Percentiles rank a stretch among this genome's conserved stretches.
phyloP scores from a whole-genome alignment of 2,329 filamentous ascomycete species.

The Apiospora rasikravindrae region DNA sequence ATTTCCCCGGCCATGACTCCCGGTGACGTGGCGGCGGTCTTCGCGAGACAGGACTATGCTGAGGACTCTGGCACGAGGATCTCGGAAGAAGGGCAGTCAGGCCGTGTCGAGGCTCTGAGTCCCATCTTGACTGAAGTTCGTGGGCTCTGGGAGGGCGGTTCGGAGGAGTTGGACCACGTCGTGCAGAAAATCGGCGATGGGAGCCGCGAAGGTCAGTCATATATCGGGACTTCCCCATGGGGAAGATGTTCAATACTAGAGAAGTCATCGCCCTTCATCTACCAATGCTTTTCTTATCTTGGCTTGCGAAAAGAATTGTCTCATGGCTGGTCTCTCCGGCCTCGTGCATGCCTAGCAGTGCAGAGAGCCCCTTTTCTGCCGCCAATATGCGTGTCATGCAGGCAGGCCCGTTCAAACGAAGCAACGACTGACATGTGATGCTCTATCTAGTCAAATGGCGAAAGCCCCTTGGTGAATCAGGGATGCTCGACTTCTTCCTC shows the following conservation, averaged over 20 bases:
- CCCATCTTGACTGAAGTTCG: constrained; percentile 46
- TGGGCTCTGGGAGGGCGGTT: constrained; percentile 47
- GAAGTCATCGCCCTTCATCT: neutral
- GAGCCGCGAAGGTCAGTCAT: constrained; percentile 57
- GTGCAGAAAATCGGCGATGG: constrained; percentile 60
- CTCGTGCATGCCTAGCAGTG: neutral
- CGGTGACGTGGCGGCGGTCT: constrained; percentile 44
- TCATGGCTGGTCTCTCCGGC: neutral
- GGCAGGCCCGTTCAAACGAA: neutral
- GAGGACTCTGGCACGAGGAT: neutral
- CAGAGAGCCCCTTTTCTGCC: neutral
- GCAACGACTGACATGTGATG: constrained; percentile 26
- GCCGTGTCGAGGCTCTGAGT: constrained; percentile 36
- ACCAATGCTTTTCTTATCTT: neutral
- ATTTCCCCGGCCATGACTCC: constrained; percentile 37
- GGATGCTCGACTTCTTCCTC: constrained; percentile 62
- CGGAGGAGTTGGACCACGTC: constrained; percentile 49
- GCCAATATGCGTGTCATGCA: neutral
- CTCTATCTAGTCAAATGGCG: constrained; percentile 57
- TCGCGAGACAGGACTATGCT: neutral
- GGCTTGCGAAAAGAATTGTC: no score
- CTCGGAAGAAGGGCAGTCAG: constrained; percentile 25
- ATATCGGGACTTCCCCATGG: neutral
- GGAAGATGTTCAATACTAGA: neutral
- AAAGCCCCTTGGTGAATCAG: constrained; percentile 60